Evolutionary conservation across 305 asterid species (phyloP), one percentile per base, ranked within the genome.

Genomic region (Petunia hybrid): DNA sequence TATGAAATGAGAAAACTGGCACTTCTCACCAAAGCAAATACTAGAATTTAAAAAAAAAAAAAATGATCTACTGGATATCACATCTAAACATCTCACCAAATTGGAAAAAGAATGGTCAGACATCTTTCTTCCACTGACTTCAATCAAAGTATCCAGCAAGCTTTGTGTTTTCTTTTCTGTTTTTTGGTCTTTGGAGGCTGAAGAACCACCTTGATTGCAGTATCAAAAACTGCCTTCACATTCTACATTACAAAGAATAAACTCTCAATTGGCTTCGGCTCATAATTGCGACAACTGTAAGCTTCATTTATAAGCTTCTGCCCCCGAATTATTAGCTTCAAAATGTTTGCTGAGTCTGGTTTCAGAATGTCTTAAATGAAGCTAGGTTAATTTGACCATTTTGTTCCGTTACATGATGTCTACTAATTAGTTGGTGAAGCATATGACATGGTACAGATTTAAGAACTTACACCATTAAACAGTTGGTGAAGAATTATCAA

Each of bases 181-280:
- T 89, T 93, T 91, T 90, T 93, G 62, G 81, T 82, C 87, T 91
- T 93, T 12, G 94, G 95, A 16, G 97, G 97, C 79, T 89, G 89
- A 56, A 93, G 90, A 84, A 93, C 97, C 68, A 89, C 95, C 86
- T 90, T 93, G 82, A 93, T 91, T n/a, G 97, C 97, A 13, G 95
- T 93, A 81, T 93, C 97, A 82, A 93, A 91, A 31, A 93, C 94
- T 5, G 87, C 92, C 87, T 93, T 93, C 76, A 91, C 94, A 88
- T 89, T 88, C 97, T 93, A 93, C 89, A 87, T 74, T 13, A 51
- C 78, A 74, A 74, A 74, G 36, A 53, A 38, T 13, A 74, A 51
- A 51, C 53, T 51, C 8, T 51, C 3, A 74, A 36, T 53, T 74
- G 48, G n/a, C 43, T 13, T 74, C 1, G 46, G 63, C 2, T 74